A percentile compares a stretch with the other conserved stretches of the same genome.
Conservation (phyloP, 345 rosid genomes). For the Brassica cretica region DNA sequence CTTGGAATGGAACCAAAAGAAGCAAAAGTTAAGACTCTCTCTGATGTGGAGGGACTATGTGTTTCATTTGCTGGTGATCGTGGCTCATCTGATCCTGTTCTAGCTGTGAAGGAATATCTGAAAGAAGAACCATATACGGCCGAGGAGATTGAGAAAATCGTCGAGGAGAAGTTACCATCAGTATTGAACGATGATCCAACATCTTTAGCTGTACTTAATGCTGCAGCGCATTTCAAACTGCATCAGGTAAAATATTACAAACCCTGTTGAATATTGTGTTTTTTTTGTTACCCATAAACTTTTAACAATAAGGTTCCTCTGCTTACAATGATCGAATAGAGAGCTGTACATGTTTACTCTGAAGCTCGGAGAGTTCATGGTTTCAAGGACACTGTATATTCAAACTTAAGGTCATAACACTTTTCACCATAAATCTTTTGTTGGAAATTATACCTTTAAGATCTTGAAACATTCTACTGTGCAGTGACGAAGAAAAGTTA, state of each 20-base stretch:
- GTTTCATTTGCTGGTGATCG: constrained; percentile 56
- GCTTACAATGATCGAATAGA: constrained; percentile 42
- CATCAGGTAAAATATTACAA: constrained; percentile 58
- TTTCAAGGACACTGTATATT: constrained; percentile 77
- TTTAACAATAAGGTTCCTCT: neutral
- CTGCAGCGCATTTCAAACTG: constrained; percentile 75
- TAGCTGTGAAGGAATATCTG: constrained; percentile 84
- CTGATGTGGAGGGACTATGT: constrained; percentile 88
- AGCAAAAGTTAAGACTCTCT: constrained; percentile 83
- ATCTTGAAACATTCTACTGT: constrained; percentile 8
- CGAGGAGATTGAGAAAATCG: constrained; percentile 71
- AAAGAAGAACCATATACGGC: constrained; percentile 76
- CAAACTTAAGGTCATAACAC: constrained; percentile 55
- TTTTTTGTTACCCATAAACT: neutral
- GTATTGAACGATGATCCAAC: constrained; percentile 62
- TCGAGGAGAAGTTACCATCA: constrained; percentile 52
- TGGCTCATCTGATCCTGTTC: constrained; percentile 78
- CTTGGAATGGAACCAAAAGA: constrained; percentile 80
- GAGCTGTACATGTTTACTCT: constrained; percentile 88
- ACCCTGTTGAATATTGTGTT: neutral
- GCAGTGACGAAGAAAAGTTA: constrained; percentile 85
- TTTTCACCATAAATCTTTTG: neutral
- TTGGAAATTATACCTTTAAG: neutral
- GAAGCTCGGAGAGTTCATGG: constrained; percentile 87
- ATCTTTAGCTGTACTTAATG: constrained; percentile 80